Evolutionary conservation across 2,329 filamentous ascomycete genomes (phyloP), one percentile per base, ranked within the genome.

Genomic region (Tolypocladium ovalisporum): DNA sequence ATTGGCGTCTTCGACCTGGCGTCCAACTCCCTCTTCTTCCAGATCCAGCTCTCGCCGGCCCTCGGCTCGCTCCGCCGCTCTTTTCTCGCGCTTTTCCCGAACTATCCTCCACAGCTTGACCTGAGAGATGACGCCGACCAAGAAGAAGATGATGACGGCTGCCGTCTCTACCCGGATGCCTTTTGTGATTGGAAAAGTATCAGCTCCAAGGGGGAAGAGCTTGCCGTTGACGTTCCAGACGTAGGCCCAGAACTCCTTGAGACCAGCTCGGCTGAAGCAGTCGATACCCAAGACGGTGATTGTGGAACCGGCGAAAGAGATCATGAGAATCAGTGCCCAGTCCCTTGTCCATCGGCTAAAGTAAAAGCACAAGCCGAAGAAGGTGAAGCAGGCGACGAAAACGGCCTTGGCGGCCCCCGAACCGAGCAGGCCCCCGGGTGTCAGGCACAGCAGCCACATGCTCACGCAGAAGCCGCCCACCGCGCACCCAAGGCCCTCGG

Each of bases 171-270:
- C 92, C 42, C 85, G 84, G 57, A 97, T 94, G 2, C 89, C 90
- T 64, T 86, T 88, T 0, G 90, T 97, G 15, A 96, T 75, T 0
- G 93, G 93, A 68, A 96, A 97, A 0, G 88, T 90, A 53, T 79
- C 77, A 1, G 88, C 87, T 40, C 83, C 81, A 2, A 90, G 74
- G 0, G 92, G 92, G 65, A 97, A 97, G 0, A 91, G 75, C 54
- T 88, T 79, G 47, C 84, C 76, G 69, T 97, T 97, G 42, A 97
- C 73, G 52, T 76, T 76, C 93, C 93, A 97, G 40, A 96, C 79
- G 69, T 95, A 97, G 7, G 90, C 81, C 93, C 93, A 97, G 64
- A 97, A 97, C 70, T 97, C 93, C 70, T 96, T 97, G 64, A 96
- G 75, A 0, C 93, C 93, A n/a, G 91, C 90, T 61, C 85, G 79